Percentiles rank a stretch among this genome's conserved stretches.
Conservation (phyloP, 2,329 filamentous ascomycete genomes). For the Cryphonectria naterciae region DNA sequence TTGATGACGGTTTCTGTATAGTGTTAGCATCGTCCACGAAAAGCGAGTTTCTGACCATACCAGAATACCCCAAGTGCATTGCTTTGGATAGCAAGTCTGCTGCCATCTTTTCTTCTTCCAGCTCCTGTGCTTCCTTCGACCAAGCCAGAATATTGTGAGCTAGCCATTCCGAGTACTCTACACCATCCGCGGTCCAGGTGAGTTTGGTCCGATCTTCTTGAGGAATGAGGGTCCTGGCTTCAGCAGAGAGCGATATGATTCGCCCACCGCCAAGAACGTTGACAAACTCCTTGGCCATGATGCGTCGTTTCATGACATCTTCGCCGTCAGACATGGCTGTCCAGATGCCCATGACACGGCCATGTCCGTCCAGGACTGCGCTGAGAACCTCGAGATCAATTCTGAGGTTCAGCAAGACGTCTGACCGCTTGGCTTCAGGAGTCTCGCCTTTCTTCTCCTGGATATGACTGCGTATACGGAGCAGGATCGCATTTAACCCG, state of each 20-base stretch:
- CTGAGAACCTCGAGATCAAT: slow-evolving; percentile 51
- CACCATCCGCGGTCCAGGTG: slow-evolving; percentile 68
- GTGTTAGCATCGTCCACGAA: slow-evolving; percentile 2
- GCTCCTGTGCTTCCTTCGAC: slow-evolving; percentile 36
- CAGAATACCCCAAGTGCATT: slow-evolving; percentile 71
- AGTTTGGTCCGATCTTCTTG: slow-evolving; percentile 37
- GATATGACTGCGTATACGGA: slow-evolving; percentile 68
- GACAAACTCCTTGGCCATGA: slow-evolving; percentile 49
- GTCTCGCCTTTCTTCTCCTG: slow-evolving; percentile 50
- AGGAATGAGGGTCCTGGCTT: slow-evolving; percentile 57
- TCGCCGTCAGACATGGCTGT: slow-evolving; percentile 32
- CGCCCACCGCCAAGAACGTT: slow-evolving; percentile 53
- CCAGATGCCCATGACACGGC: slow-evolving; percentile 46
- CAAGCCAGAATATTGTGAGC: slow-evolving; percentile 63
- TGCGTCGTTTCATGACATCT: slow-evolving; percentile 35
- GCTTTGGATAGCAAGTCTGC: slow-evolving; percentile 60
- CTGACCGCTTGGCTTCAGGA: slow-evolving; percentile 45
- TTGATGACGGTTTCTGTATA: slow-evolving; percentile 48
- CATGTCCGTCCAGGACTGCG: slow-evolving; percentile 45
- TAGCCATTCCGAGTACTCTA: slow-evolving; percentile 72
- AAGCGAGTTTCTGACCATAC: background rate
- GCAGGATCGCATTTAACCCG: slow-evolving; percentile 76
- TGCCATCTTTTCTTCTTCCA: slow-evolving; percentile 46
- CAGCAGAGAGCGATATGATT: slow-evolving; percentile 55
- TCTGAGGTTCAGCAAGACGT: slow-evolving; percentile 48